Evolutionary conservation across 2,329 filamentous ascomycete species (phyloP).

Genomic region (Penicillium sp.): DNA sequence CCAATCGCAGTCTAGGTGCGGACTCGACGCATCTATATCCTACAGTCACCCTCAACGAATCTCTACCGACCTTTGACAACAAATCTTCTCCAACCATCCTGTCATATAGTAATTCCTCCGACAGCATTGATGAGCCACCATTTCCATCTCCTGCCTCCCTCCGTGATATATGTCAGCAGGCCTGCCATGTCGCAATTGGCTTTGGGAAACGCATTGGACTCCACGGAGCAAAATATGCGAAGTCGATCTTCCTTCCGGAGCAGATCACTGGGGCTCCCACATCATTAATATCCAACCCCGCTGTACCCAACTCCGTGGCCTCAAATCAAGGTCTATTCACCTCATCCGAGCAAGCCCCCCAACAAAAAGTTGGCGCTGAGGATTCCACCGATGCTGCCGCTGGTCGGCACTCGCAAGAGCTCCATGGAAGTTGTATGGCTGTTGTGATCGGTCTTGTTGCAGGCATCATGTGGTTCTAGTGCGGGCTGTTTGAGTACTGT

Average conservation of each 20-base stretch:
- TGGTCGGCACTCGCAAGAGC: conserved; percentile 24
- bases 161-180: conserved; percentile 32
- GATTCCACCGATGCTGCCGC: conserved; percentile 23
- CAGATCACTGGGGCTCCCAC: background rate
- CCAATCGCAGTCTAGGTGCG: conserved; percentile 13
- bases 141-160: conserved; percentile 10
- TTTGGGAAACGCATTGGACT: conserved; percentile 8
- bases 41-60: conserved; percentile 11
- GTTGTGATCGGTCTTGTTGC: conserved; percentile 35
- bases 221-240: conserved; percentile 1
- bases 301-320: background rate
- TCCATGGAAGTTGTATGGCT: conserved; percentile 37
- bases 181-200: conserved; percentile 22
- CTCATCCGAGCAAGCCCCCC: background rate
- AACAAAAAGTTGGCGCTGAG: conserved; percentile 14
- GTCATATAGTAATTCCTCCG: background rate
- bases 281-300: background rate
- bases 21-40: conserved; percentile 5
- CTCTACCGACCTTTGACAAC: conserved; percentile 7
- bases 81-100: conserved; percentile 2
- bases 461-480: conserved; percentile 38
- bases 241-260: conserved; percentile 1
- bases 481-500: background rate
- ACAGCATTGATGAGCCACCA: background rate
- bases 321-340: background rate